Evolutionary conservation across 2,329 filamentous ascomycete species (phyloP), one percentile per base, ranked within the genome.

Genomic region (Reticulascus tulasneorum): DNA sequence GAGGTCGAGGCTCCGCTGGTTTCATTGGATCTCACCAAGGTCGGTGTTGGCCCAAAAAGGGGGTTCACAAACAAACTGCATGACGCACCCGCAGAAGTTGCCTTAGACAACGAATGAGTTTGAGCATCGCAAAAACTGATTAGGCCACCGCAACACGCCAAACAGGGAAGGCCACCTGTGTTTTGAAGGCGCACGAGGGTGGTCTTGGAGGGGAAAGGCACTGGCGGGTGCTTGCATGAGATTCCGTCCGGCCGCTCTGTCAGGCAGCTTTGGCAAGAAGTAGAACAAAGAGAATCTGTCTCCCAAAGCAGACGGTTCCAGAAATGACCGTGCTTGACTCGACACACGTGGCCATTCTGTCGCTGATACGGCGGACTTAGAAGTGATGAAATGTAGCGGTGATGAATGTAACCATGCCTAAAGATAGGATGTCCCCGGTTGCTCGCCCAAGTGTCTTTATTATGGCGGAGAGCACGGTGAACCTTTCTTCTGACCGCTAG

Each of bases 281-380:
- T 43, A 51, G 55, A 65, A 71, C 67, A 71, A 71, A 71, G 67
- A 64, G 60, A 58, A 44, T 44, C 49, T 47, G 49, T 44, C 46
- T 49, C 48, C 47, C 44, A 55, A 54, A 46, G 53, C 52, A 56
- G 52, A 52, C 53, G 52, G 56, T 54, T 51, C 54, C 43, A 53
- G 54, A 51, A 51, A 53, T 33, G 28, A 38, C 49, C 58, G 63
- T 60, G 55, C 60, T 66, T 64, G 70, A 75, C 71, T 75, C 71
- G 71, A 69, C 67, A 71, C 68, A 73, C 65, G 67, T 73, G 68
- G 67, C 63, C 49, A 54, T 49, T 43, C 42, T 50, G 40, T 45
- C 44, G 47, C 44, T 44, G 17, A 38, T 35, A 37, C 25, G 47
- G 23, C 1, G 23, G 23, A 8, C 23, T n/a, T 16, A 22, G 20